These are phyloP conservation scores for Wallemia ichthyophaga DNA, from an alignment of 1,284 basidiomycete genomes.

Conservation along the genomic window DNA sequence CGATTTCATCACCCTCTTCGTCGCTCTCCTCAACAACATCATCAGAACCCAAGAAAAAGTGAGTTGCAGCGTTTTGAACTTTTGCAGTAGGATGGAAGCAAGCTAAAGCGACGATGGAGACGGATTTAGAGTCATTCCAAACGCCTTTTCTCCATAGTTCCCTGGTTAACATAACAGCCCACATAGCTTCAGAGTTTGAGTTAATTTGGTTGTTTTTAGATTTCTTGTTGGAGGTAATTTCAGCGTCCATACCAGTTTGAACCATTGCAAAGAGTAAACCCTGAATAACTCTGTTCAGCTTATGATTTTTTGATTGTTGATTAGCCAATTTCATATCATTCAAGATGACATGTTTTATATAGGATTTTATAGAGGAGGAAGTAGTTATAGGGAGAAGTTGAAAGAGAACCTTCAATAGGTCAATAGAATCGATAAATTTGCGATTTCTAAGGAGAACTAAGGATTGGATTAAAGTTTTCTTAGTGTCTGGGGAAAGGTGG, in stretches of 20 bases:
- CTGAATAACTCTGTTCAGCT: conserved; percentile 84
- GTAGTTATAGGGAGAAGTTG: conserved; percentile 73
- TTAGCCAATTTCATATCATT: conserved; percentile 84
- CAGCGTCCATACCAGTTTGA: conserved; percentile 54
- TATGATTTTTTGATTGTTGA: conserved; percentile 63
- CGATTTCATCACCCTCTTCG: conserved; percentile 38
- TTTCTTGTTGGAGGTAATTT: conserved; percentile 27
- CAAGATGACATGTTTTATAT: conserved; percentile 84
- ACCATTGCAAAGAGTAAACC: conserved; percentile 89
- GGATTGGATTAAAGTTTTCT: conserved; percentile 57
- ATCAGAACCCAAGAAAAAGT: conserved; percentile 79
- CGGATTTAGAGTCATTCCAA: conserved; percentile 80
- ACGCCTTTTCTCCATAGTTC: conserved; percentile 84
- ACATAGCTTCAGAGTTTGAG: conserved; percentile 65
- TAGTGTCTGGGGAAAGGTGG: conserved; percentile 38
- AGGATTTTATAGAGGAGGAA: conserved; percentile 47
- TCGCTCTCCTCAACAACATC: conserved; percentile 33
- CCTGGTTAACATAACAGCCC: conserved; percentile 81
- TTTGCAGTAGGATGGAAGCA: conserved; percentile 83
- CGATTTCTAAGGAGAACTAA: conserved; percentile 80
- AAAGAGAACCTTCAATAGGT: conserved; percentile 66
- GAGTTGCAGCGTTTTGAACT: conserved; percentile 81
- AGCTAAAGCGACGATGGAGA: conserved; percentile 68
- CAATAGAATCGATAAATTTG: conserved; percentile 63
- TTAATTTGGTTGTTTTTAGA: conserved; percentile 18